Evolutionary conservation across 768 basidiomycete species (phyloP), one percentile per base, ranked within the genome.

Genomic region (Candolleomyces aberdarensis): DNA sequence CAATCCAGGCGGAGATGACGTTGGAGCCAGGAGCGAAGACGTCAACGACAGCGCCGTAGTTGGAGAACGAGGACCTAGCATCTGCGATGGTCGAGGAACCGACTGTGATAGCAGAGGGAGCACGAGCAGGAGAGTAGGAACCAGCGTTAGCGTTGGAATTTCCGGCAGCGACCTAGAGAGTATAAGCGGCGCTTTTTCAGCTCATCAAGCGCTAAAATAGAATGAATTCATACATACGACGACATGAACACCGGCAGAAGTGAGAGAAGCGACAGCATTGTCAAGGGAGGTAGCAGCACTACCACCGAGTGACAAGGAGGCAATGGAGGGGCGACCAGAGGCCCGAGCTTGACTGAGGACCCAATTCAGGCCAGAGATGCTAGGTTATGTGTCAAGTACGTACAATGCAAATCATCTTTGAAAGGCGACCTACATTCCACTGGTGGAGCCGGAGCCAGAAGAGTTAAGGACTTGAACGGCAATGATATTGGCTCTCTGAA

Each of bases 401-500:
- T 36, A 5, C 11, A 36, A 36, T 1, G 6, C 5, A 36, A 36
- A 8, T 11, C 36, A 11, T 36, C 4, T 32, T 32, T 36, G 36
- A 36, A 11, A 7, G 36, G 2, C 0, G 6, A 56, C 61, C 3
- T 58, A 67, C 67, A 69, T 64, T 29, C 59, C 64, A 13, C 65
- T 43, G 43, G 57, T 58, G 8, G 62, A 39, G 17, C 68, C 68
- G 41, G 65, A 65, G 22, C 75, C 75, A 8, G 48, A 55, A 49
- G 74, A 72, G 50, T 65, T 68, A 47, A 79, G 72, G 15, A 80
- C 78, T 59, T 79, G 79, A 39, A 79, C 78, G 7, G 78, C 74
- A 62, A 79, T 68, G 61, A 79, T 64, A 59, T 67, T 71, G 1
- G 74, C 76, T 36, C 58, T 63, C 64, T 71, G 36, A 36, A 6